Conservation (phyloP, 2,329 filamentous ascomycete genomes). For the Westerdykella ornata region DNA sequence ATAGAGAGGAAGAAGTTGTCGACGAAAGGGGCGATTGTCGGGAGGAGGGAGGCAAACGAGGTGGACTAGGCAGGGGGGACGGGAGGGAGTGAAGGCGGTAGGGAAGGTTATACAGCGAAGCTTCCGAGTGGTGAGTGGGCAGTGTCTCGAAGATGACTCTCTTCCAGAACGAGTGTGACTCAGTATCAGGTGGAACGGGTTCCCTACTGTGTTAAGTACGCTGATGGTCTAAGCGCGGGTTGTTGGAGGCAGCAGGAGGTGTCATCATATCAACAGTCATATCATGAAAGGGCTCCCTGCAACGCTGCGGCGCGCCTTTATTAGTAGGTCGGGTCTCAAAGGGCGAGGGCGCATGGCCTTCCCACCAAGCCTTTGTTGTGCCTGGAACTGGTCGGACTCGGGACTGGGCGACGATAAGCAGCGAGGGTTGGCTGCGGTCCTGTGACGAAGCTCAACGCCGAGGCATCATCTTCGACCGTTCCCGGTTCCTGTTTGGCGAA, state of each 20-base stretch:
- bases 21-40: constrained; percentile 4
- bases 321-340: constrained; percentile 16
- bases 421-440: constrained; percentile 16
- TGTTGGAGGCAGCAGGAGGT: constrained; percentile 1
- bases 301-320: constrained; percentile 17
- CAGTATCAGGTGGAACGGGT: constrained; percentile 2
- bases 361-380: constrained; percentile 13
- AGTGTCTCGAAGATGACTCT: constrained; percentile 7
- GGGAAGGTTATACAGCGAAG: not conserved
- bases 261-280: not conserved
- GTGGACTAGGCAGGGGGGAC: constrained; percentile 9
- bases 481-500: constrained; percentile 21
- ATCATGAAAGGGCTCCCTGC: constrained; percentile 2
- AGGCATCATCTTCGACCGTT: constrained; percentile 22
- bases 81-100: constrained; percentile 7
- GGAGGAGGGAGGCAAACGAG: constrained; percentile 1
- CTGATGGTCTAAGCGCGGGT: constrained; percentile 16
- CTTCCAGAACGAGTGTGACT: too few species aligned
- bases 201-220: constrained; percentile 24
- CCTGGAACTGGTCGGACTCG: constrained; percentile 5
- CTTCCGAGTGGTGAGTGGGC: constrained; percentile 6
- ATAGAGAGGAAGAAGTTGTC: constrained; percentile 10
- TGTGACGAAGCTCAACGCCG: constrained; percentile 26
- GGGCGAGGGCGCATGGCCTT: constrained; percentile 14
- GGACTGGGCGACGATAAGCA: constrained; percentile 14